These are phyloP conservation scores for Brassica carinata DNA, from an alignment of 345 rosid species.

Conservation along the genomic window DNA sequence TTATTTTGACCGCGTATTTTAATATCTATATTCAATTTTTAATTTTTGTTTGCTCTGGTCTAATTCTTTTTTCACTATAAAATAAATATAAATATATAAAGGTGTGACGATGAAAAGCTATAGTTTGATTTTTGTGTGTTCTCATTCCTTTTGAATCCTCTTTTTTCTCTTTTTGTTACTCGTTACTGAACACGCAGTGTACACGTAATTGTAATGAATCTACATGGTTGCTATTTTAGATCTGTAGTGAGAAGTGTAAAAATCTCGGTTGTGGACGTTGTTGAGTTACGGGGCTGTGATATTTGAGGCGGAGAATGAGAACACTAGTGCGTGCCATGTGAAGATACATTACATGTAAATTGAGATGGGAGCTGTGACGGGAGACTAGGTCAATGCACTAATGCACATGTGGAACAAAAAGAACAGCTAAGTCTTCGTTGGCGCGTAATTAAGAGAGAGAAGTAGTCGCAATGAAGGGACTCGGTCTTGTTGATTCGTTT, in stretches of 20 bases:
- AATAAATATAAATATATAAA: not conserved
- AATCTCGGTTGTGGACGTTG: not conserved
- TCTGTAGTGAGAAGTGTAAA: slow-evolving; percentile 1
- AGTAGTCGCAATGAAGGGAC: slow-evolving; percentile 3
- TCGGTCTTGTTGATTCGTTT: slow-evolving; percentile 35
- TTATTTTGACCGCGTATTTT: slow-evolving; percentile 41
- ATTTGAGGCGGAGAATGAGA: not conserved
- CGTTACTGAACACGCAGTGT: slow-evolving; percentile 23
- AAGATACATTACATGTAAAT: not conserved
- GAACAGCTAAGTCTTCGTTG: slow-evolving; percentile 39
- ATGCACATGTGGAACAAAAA: slow-evolving; percentile 24
- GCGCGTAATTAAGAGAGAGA: slow-evolving; percentile 24
- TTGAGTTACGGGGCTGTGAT: slow-evolving; percentile 20
- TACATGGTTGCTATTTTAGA: not conserved
- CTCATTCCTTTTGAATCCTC: slow-evolving; percentile 5
- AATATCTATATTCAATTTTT: slow-evolving; percentile 19
- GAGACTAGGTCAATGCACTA: slow-evolving; percentile 37
- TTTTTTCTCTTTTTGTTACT: slow-evolving; percentile 11
- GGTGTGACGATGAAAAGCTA: not conserved
- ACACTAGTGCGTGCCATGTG: slow-evolving; percentile 17
- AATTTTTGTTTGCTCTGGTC: not conserved
- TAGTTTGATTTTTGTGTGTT: slow-evolving; percentile 10
- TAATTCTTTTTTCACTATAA: not conserved
- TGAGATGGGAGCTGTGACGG: slow-evolving; percentile 19
- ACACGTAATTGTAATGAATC: slow-evolving; percentile 15